phyloP scores from a whole-genome alignment of 1,284 basidiomycete species.

The Tylopilus sp. region DNA sequence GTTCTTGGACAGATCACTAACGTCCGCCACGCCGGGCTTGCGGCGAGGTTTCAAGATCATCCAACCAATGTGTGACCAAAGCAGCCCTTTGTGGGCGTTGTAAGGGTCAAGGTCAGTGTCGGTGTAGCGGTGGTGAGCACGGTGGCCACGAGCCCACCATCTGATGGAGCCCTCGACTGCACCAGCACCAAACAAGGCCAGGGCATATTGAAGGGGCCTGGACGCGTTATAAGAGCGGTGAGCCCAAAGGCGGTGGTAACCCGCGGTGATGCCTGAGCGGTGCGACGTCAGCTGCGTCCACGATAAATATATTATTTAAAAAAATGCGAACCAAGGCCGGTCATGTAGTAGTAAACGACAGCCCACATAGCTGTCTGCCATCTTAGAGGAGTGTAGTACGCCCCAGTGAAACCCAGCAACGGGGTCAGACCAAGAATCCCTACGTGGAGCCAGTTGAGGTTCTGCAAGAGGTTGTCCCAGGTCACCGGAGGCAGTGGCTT shows the following conservation, averaged over 20 bases:
- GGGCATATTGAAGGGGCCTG: constrained; percentile 69
- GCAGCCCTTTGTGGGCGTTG: constrained; percentile 80
- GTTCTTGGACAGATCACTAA: constrained; percentile 78
- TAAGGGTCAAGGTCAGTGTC: constrained; percentile 95
- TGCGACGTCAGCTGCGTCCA: neutral
- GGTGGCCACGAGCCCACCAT: constrained; percentile 94
- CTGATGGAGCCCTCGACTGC: constrained; percentile 88
- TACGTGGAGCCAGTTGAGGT: constrained; percentile 70
- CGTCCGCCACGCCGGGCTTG: constrained; percentile 83
- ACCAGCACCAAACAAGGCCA: constrained; percentile 77
- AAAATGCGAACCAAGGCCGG: constrained; percentile 61
- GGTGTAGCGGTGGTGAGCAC: constrained; percentile 91
- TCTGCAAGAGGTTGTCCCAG: constrained; percentile 59
- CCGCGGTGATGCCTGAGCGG: constrained; percentile 58
- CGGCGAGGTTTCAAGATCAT: constrained; percentile 87
- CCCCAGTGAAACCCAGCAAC: constrained; percentile 64
- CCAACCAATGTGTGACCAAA: constrained; percentile 86
- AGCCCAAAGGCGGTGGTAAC: constrained; percentile 91
- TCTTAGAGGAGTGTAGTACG: constrained; percentile 53
- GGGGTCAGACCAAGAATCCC: constrained; percentile 70
- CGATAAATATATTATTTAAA: constrained; percentile 4
- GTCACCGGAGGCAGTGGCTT: constrained; percentile 75
- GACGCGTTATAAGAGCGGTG: constrained; percentile 91
- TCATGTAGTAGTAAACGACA: constrained; percentile 79
- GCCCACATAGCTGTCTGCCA: constrained; percentile 69